Evolutionary conservation across 73 alveolate genomes (phyloP).

Genomic region (Chromera velia): DNA sequence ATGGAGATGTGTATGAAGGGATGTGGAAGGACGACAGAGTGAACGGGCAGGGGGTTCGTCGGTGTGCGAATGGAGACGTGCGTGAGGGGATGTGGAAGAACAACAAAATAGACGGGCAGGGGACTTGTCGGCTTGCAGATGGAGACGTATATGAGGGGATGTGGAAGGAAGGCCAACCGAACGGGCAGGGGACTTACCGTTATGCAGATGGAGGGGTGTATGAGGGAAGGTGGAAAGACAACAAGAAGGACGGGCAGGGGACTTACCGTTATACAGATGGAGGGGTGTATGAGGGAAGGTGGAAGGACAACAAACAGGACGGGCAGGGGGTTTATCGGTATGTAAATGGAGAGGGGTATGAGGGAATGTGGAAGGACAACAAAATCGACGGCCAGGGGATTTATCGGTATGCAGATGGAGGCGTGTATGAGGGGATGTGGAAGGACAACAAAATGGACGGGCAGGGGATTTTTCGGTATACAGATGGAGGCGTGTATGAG

Average conservation of each 20-base stretch:
- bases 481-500: conserved; percentile 37
- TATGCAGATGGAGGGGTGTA: too few species aligned
- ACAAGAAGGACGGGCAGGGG: too few species aligned
- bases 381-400: conserved; percentile 49
- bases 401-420: conserved; percentile 34
- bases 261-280: too few species aligned
- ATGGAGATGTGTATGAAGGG: conserved; percentile 42
- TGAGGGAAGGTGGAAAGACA: too few species aligned
- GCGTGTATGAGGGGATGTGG: conserved; percentile 44
- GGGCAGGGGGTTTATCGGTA: too few species aligned
- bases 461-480: conserved; percentile 42
- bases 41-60: conserved; percentile 48
- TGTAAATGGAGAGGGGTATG: too few species aligned
- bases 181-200: too few species aligned
- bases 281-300: too few species aligned
- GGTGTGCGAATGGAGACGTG: conserved; percentile 43
- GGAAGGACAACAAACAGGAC: too few species aligned
- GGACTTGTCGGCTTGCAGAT: conserved; percentile 42
- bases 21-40: conserved; percentile 42
- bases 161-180: too few species aligned
- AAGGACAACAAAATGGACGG: conserved; percentile 49
- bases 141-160: too few species aligned
- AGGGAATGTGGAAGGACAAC: conserved; percentile 16
- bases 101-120: conserved; percentile 50
- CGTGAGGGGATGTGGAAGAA: conserved; percentile 42